Percentiles rank a stretch among this genome's conserved stretches.
These are phyloP conservation scores for Xylariaceae sp. DNA, from an alignment of 2,329 filamentous ascomycete genomes.

Conservation along the genomic window DNA sequence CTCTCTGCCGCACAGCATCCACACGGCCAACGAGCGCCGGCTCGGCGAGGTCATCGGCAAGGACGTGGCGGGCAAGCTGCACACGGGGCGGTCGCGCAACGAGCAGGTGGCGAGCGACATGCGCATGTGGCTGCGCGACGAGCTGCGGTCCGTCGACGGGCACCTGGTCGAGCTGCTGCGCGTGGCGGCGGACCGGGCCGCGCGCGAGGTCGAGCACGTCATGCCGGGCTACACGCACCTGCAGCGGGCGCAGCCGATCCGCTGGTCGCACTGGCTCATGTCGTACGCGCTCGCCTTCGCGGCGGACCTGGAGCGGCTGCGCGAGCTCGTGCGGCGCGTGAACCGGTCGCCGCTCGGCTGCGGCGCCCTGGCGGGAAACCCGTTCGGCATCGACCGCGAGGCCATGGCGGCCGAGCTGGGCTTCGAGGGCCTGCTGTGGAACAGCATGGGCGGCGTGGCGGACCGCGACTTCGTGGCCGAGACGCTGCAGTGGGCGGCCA, in stretches of 20 bases:
- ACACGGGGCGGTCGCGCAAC: slow-evolving; percentile 81
- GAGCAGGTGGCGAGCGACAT: slow-evolving; percentile 89
- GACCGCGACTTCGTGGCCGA: slow-evolving; percentile 70
- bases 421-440: slow-evolving; percentile 60
- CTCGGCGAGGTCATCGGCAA: slow-evolving; percentile 81
- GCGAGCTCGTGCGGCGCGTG: slow-evolving; percentile 57
- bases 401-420: slow-evolving; percentile 67
- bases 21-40: slow-evolving; percentile 35
- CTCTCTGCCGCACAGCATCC: slow-evolving; percentile 1
- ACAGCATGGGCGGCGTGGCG: slow-evolving; percentile 62
- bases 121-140: slow-evolving; percentile 78
- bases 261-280: slow-evolving; percentile 70
- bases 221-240: slow-evolving; percentile 79
- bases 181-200: slow-evolving; percentile 59
- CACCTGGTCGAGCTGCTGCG: slow-evolving; percentile 63
- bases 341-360: slow-evolving; percentile 59
- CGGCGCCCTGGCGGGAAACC: slow-evolving; percentile 67
- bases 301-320: slow-evolving; percentile 55
- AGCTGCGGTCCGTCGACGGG: slow-evolving; percentile 61
- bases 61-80: slow-evolving; percentile 77
- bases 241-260: slow-evolving; percentile 63
- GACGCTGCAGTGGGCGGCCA: slow-evolving; percentile 61
- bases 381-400: slow-evolving; percentile 65
- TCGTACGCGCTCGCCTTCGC: slow-evolving; percentile 60
- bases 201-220: slow-evolving; percentile 58